phyloP scores from a whole-genome alignment of 257 asterid genomes.

The Forsythia suspensa region DNA sequence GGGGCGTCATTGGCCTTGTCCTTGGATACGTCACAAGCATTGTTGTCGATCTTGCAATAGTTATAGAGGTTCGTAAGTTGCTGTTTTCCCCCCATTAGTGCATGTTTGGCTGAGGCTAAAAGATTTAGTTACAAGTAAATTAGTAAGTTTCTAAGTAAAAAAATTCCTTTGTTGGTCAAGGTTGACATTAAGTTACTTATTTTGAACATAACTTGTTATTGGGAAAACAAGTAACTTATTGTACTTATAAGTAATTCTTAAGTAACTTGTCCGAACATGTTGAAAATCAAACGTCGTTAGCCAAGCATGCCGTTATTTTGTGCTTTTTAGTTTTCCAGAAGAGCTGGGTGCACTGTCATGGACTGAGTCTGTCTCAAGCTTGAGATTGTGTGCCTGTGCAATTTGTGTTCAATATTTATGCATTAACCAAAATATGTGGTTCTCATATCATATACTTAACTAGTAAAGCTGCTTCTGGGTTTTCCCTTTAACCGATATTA shows the following conservation, averaged over 20 bases:
- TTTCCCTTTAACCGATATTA: background rate
- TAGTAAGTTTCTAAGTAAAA: background rate
- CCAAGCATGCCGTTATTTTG: background rate
- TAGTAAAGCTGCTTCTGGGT: background rate
- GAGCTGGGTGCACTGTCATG: background rate
- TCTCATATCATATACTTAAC: background rate
- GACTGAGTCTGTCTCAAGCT: background rate
- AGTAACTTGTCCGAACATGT: background rate
- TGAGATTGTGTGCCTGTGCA: slow-evolving; percentile 13
- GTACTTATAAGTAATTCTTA: background rate
- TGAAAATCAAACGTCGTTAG: background rate
- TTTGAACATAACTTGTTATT: too few species aligned
- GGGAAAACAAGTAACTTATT: background rate
- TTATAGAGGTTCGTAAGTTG: slow-evolving; percentile 70
- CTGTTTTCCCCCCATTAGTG: slow-evolving; percentile 5
- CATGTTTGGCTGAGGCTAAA: background rate
- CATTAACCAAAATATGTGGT: slow-evolving; percentile 2
- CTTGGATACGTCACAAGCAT: slow-evolving; percentile 90
- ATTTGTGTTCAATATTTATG: background rate
- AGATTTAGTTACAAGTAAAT: background rate
- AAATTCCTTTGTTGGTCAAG: background rate
- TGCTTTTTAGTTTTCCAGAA: background rate
- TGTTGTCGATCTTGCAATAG: slow-evolving; percentile 91
- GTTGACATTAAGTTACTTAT: background rate
- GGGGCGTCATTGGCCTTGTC: slow-evolving; percentile 87